Percentiles rank a stretch among this genome's conserved stretches.
Conservation (phyloP, 1,284 basidiomycete species). For the Malassezia nana region DNA sequence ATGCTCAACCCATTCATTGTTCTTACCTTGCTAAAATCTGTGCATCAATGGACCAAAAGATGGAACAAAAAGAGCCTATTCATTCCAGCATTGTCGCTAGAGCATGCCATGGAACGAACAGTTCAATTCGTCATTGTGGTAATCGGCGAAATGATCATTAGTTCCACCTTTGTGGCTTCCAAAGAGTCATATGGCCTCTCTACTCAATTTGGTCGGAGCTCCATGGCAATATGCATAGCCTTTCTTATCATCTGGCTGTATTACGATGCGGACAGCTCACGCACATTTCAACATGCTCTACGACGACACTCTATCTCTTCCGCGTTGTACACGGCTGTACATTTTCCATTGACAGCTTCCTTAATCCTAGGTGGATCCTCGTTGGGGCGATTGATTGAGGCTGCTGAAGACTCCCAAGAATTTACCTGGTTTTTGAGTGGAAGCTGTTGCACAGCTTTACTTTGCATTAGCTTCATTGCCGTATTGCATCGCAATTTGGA, state of each 20-base stretch:
- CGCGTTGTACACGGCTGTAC: conserved; percentile 38
- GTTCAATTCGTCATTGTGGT: conserved; percentile 40
- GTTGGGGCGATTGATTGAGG: conserved; percentile 22
- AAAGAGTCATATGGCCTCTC: conserved; percentile 22
- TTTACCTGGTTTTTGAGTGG: conserved; percentile 42
- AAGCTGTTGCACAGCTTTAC: conserved; percentile 21
- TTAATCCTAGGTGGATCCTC: conserved; percentile 33
- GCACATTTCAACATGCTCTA: conserved; percentile 45
- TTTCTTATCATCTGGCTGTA: conserved; percentile 44
- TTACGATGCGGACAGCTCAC: conserved; percentile 32
- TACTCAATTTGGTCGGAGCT: conserved; percentile 27
- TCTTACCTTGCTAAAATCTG: conserved; percentile 22
- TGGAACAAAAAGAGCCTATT: conserved; percentile 24
- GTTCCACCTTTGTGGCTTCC: conserved; percentile 20
- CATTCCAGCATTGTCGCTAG: conserved; percentile 34
- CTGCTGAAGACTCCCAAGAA: conserved; percentile 14
- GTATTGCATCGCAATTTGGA: conserved; percentile 39
- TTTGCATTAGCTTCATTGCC: conserved; percentile 33
- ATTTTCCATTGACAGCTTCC: conserved; percentile 41
- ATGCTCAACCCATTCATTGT: conserved; percentile 26
- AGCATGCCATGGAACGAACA: conserved; percentile 35
- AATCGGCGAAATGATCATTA: conserved; percentile 36
- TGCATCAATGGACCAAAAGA: conserved; percentile 16
- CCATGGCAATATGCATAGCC: conserved; percentile 32
- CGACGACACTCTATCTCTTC: conserved; percentile 38